phyloP scores from a whole-genome alignment of 2,329 filamentous ascomycete genomes.

The Alternaria rosae region DNA sequence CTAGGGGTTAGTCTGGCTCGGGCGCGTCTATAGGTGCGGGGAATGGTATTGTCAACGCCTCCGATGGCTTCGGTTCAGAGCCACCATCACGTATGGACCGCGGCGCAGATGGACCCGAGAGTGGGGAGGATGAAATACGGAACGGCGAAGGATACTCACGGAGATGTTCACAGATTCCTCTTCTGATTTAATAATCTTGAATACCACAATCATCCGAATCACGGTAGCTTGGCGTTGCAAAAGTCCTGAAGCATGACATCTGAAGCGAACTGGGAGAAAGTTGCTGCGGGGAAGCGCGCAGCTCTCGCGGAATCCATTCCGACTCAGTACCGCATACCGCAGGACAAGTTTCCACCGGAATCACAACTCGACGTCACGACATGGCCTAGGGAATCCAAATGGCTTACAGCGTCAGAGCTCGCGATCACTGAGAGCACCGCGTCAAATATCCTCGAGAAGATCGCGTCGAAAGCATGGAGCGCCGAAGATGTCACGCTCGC shows the following conservation, averaged over 20 bases:
- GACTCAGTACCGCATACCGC: slow-evolving; percentile 64
- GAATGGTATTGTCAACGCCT: slow-evolving; percentile 7
- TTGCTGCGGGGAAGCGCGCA: slow-evolving; percentile 54
- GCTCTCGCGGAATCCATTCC: slow-evolving; percentile 62
- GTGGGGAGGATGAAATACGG: slow-evolving; percentile 29
- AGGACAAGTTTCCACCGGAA: slow-evolving; percentile 60
- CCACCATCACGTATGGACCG: slow-evolving; percentile 14
- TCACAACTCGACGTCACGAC: slow-evolving; percentile 63
- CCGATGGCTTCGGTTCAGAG: slow-evolving; percentile 5
- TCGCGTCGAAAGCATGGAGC: slow-evolving; percentile 56
- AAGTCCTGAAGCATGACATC: slow-evolving; percentile 5
- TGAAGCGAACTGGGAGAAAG: slow-evolving; percentile 53
- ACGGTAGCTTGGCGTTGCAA: not conserved
- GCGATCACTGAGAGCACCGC: slow-evolving; percentile 58
- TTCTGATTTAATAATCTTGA: not conserved
- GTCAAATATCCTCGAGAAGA: slow-evolving; percentile 50
- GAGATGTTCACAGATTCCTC: not conserved
- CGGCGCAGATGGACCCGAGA: slow-evolving; percentile 24
- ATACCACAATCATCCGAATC: not conserved
- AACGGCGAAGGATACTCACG: slow-evolving; percentile 7
- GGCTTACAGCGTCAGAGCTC: slow-evolving; percentile 63
- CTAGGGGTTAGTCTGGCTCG: slow-evolving; percentile 6
- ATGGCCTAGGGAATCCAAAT: slow-evolving; percentile 65
- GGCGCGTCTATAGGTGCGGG: slow-evolving; percentile 8
- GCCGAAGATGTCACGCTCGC: slow-evolving; percentile 61